Conservation (phyloP, 345 rosid species). For the Populus pruinosa region DNA sequence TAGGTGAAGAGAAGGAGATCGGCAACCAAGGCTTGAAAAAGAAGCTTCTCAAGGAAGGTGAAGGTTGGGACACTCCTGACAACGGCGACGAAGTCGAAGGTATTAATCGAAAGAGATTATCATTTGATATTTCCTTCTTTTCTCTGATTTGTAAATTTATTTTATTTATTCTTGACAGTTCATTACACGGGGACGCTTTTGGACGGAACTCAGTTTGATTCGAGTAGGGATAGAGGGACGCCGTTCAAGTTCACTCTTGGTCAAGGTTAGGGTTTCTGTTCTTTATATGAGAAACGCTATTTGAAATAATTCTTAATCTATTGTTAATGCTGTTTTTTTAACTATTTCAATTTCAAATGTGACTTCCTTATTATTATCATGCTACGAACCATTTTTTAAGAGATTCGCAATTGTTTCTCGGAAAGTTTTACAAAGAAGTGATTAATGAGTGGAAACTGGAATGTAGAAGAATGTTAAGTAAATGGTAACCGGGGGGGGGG, state of each 20-base stretch:
- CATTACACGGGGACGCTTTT: conserved; percentile 82
- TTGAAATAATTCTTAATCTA: no score
- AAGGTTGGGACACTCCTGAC: conserved; percentile 64
- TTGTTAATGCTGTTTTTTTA: no score
- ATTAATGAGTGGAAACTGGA: no score
- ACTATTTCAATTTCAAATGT: no score
- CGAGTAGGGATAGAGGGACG: conserved; percentile 76
- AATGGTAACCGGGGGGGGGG: no score
- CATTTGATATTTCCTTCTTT: background rate
- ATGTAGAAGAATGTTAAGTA: no score
- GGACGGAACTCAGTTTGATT: conserved; percentile 91
- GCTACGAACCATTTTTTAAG: no score
- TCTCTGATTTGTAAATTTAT: background rate
- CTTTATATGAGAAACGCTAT: no score
- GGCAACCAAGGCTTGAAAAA: conserved; percentile 72
- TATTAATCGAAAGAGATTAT: conserved; percentile 5
- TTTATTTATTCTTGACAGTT: conserved; percentile 18
- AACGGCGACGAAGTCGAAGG: conserved; percentile 88
- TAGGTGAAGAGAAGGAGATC: conserved; percentile 58
- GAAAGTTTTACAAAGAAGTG: no score
- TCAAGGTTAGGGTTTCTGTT: conserved; percentile 50
- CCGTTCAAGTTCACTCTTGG: conserved; percentile 96
- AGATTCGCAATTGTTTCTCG: no score
- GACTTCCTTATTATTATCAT: no score
- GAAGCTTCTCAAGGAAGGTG: conserved; percentile 77